phyloP scores from a whole-genome alignment of 2,329 filamentous ascomycete genomes.

The Talaromyces sp. region DNA sequence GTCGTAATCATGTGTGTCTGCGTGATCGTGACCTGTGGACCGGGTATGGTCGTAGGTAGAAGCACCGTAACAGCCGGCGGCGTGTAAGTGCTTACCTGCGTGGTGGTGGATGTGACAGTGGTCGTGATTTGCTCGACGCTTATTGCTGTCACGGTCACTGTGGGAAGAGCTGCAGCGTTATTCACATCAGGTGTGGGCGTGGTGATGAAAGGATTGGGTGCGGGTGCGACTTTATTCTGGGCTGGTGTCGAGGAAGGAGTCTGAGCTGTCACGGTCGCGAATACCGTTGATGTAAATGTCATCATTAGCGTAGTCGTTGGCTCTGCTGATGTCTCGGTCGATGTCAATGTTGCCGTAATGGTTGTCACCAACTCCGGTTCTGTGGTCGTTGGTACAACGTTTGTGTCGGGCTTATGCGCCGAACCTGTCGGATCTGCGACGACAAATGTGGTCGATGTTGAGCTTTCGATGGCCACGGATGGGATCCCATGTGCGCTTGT shows the following conservation, averaged over 20 bases:
- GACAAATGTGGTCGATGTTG: slow-evolving; percentile 5
- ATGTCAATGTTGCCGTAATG: not conserved
- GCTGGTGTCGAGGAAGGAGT: not conserved
- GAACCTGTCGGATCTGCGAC: not conserved
- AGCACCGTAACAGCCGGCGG: not conserved
- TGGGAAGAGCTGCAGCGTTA: not conserved
- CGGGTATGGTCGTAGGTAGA: not conserved
- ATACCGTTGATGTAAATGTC: not conserved
- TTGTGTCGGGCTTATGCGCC: not conserved
- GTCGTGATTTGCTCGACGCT: not conserved
- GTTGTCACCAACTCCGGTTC: not conserved
- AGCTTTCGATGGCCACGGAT: not conserved
- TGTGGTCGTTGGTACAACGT: not conserved
- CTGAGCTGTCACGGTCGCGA: not conserved
- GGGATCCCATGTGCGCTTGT: not conserved
- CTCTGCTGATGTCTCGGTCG: not conserved
- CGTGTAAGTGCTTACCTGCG: not conserved
- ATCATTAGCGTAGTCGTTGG: slow-evolving; percentile 3
- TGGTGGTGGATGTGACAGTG: not conserved
- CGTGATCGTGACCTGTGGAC: slow-evolving; percentile 19
- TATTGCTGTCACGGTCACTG: not conserved
- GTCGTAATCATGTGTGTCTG: slow-evolving; percentile 19
- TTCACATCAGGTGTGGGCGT: not conserved
- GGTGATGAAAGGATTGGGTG: not conserved
- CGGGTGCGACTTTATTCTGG: not conserved